Base-by-base conservation (phyloP, 805 yeast species). In the Candida cerambycidarum region DNA sequence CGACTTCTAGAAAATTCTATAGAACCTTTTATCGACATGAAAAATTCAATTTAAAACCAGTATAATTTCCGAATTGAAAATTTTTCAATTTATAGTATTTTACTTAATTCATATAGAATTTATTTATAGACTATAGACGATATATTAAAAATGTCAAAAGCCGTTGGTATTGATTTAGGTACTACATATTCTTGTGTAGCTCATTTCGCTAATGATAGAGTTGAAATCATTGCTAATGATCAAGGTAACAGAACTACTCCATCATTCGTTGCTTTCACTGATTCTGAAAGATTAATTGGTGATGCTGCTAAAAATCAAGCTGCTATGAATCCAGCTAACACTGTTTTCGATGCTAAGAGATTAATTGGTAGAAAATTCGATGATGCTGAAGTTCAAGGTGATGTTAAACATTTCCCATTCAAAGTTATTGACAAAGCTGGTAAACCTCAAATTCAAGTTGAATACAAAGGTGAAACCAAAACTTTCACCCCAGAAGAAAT, bases 161-260 rank as follows among this genome's bases (percentile, higher is more conserved):
- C 82, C 61, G 62, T 59, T 53, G 99, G 99, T 85, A 92, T 92
- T 83, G 98, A 90, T 80, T 80, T 83, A 73, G 90, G 90, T 75
- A 83, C 90, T 49, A 89, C 96, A 51, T 89, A 89, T 76, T 89
- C 96, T 40, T 89, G 97, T 82, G 97, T 89, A 53, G 97, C 96
- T 58, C 95, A 89, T 67, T 89, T 89, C 74, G 76, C 89, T 58
- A 86, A 87, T 62, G 95, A 90, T 58, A 79, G 87, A 68, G 97
- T 90, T 44, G 97, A 90, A 73, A 90, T 90, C 69, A 87, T 90
- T 67, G 96, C 97, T 59, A 90, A 90, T 68, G 97, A 90, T 71
- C 97, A 90, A 78, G 97, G 97, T 83, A 90, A 89, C 82, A 88
- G 97, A 79, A 89, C 92, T 47, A 90, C 97, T 44, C 97, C 97